Evolutionary conservation across 2,329 filamentous ascomycete species (phyloP), one percentile per base, ranked within the genome.

Genomic region (Myotisia sp.): DNA sequence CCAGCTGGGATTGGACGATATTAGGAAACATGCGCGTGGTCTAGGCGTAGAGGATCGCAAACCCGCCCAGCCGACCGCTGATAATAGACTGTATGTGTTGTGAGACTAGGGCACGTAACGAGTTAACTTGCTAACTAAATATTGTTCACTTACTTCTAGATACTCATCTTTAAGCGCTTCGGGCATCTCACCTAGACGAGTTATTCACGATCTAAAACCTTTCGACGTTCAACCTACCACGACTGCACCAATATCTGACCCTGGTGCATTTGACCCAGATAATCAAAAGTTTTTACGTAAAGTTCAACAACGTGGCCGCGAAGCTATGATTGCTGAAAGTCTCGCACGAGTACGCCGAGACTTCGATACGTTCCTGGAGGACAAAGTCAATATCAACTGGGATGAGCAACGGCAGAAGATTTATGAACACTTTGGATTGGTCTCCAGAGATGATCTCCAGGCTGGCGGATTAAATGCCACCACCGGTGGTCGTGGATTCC

Each of bases 311-410:
- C 87, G 92, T 59, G 92, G 85, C 12, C 90, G 86, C 3, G 67
- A 92, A 37, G 84, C 80, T 50, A 86, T 93, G 73, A 86, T 94
- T 47, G 73, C 81, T 21, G 85, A 94, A 53, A 83, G 84, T n/a
- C 66, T 95, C 41, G 79, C 87, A 49, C 76, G 86, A 49, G 90
- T 86, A 3, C 78, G 87, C 40, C 75, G 76, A 37, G 90, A 95
- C 51, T 95, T 98, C 53, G 86, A 98, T 54, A 71, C 74, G 40
- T 95, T 93, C 54, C 67, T 98, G 37, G 86, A 95, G 54, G 86
- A 94, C 48, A 92, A 92, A 51, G 76, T 95, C 32, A 83, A 85
- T 19, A 78, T 92, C 64, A 85, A 95, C 55, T 95, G 90, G 86
- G 86, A 94, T 47, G 78, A 80, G 10, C 87, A 95, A 61, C 78